Evolutionary conservation across 257 asterid species (phyloP).

Genomic region (Solanum piurae): DNA sequence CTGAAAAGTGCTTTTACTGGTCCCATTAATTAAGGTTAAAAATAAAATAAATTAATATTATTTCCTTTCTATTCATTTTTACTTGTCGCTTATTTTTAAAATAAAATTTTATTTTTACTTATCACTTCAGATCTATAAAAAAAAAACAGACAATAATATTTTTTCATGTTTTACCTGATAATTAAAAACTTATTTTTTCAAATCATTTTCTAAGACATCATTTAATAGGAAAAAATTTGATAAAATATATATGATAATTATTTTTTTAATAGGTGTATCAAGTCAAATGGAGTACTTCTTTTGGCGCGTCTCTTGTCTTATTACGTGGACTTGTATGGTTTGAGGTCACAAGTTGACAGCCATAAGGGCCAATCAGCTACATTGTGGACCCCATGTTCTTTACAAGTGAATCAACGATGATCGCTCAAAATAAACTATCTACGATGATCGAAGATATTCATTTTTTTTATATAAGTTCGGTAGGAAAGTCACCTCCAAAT

Average conservation of each 20-base stretch:
- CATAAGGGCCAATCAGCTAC: not conserved
- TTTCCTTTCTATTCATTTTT: no score
- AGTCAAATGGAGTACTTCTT: not conserved
- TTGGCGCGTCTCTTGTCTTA: not conserved
- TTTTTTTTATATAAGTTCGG: not conserved
- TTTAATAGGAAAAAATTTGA: no score
- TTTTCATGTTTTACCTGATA: no score
- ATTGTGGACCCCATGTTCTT: not conserved
- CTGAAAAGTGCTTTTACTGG: not conserved
- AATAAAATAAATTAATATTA: not conserved
- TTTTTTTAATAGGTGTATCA: no score
- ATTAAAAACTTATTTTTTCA: no score
- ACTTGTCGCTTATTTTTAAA: no score
- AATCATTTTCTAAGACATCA: no score
- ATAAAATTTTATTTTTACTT: no score
- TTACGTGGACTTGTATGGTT: not conserved
- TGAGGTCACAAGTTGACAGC: not conserved
- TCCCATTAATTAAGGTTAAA: not conserved
- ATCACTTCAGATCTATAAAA: no score
- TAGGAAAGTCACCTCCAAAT: not conserved
- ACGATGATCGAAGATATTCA: not conserved
- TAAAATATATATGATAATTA: no score
- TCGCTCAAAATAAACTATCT: not conserved
- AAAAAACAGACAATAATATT: no score
- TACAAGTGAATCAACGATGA: not conserved